Percentiles rank a stretch among this genome's conserved stretches.
Evolutionary conservation across 1,139 yeast species (phyloP).

Genomic region (Cylindricascospora bacillispora): DNA sequence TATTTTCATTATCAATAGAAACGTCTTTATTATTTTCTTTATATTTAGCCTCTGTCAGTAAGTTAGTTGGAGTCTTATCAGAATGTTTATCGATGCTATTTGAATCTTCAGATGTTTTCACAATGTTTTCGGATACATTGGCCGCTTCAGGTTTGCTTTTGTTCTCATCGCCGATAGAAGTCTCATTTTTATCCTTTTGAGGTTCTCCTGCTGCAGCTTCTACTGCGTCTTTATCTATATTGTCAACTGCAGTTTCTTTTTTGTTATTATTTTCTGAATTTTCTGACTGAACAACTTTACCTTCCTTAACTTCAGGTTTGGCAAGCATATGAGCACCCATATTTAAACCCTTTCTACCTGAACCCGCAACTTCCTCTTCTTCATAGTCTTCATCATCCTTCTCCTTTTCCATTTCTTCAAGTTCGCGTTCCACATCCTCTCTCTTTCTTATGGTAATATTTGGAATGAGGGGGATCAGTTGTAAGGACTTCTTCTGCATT

Average conservation of each 20-base stretch:
- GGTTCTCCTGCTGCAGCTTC: conserved; percentile 2
- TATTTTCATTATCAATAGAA: conserved; percentile 1
- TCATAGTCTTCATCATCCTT: conserved; percentile 18
- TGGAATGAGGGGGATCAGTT: conserved; percentile 74
- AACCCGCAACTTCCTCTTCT: conserved; percentile 22
- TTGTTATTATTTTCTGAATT: not conserved
- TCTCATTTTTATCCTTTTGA: conserved; percentile 1
- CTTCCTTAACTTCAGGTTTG: conserved; percentile 3
- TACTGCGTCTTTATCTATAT: conserved; percentile 1
- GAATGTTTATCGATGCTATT: not conserved
- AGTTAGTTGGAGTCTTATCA: not conserved
- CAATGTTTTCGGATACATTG: not conserved
- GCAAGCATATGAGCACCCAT: conserved; percentile 26
- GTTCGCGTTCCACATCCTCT: conserved; percentile 78
- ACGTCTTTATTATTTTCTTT: not conserved
- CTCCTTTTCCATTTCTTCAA: conserved; percentile 33
- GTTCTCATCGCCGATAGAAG: not conserved
- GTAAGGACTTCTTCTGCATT: conserved; percentile 80
- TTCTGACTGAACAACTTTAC: conserved; percentile 1
- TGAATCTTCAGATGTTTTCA: not conserved
- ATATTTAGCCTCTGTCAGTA: not conserved
- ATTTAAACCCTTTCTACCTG: conserved; percentile 25
- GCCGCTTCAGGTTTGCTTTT: not conserved
- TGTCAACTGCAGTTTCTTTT: not conserved
- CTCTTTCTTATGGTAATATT: conserved; percentile 72